Evolutionary conservation across 208 protist genomes (phyloP), one percentile per base, ranked within the genome.

Genomic region (Trypanosoma caninum): DNA sequence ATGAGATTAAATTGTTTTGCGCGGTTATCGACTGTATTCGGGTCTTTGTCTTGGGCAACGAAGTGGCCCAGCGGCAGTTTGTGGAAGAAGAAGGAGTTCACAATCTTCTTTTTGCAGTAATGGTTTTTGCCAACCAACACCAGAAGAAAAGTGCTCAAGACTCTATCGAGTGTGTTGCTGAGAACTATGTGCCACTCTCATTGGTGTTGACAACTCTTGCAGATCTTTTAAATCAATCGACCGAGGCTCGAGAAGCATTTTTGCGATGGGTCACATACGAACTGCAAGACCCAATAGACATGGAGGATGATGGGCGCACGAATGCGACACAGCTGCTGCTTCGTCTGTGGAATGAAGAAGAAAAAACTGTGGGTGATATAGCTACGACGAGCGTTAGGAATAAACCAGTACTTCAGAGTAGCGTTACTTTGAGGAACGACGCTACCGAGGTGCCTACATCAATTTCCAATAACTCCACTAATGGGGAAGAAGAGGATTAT

Each of bases 201-300:
- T 37, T 38, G 23, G 9, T 45, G 28, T 69, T 87, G 31, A 76
- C 80, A 20, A 62, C 90, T 31, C 50, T 90, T 22, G 66, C 80
- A n/a, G 86, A 90, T 23, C 59, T 93, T 33, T 54, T 93, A 13
- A 50, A 76, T 45, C 72, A 72, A 33, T 71, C 69, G 57, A 58
- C 65, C 2, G 31, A 44, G 31, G 82, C 86, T 47, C 59, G 72
- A n/a, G 66, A 84, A 9, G 66, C 57, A 22, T 80, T 93, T 35
- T 42, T 78, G 41, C 53, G 56, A 20, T 93, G 86, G 86, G 72
- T 65, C 65, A 81, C 69, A 44, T 46, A 66, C 22, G 48, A 42
- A 33, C 2, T n/a, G 28, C 22, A 53, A 23, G 31, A 20, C 0
- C 5, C 35, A 20, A 20, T 14, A 8, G 47, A 52, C 8, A 54